phyloP scores from a whole-genome alignment of 129 eudicot species.

The Flaveria trinervia region DNA sequence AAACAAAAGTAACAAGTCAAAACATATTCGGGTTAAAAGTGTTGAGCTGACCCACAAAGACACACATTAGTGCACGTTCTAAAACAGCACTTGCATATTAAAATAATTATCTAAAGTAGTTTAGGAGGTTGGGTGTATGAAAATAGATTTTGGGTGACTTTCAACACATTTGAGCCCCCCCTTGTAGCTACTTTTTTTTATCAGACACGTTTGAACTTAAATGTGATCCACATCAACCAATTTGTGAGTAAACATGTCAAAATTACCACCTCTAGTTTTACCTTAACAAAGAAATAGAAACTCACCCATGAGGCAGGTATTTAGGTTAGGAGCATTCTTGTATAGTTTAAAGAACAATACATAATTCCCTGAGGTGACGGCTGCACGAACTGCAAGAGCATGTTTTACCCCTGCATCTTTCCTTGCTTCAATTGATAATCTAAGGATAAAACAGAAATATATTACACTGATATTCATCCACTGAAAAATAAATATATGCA shows the following conservation, averaged over 20 bases:
- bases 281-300: slow-evolving; percentile 5
- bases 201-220: neutral
- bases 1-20: neutral
- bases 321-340: slow-evolving; percentile 75
- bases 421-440: slow-evolving; percentile 72
- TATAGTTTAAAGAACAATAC: slow-evolving; percentile 80
- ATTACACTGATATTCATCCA: slow-evolving; percentile 7
- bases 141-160: neutral
- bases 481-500: neutral
- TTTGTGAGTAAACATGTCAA: neutral
- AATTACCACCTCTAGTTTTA: neutral
- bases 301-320: slow-evolving; percentile 90
- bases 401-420: slow-evolving; percentile 77
- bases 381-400: slow-evolving; percentile 93
- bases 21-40: neutral
- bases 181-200: neutral
- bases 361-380: slow-evolving; percentile 82
- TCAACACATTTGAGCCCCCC: neutral
- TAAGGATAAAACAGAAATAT: slow-evolving; percentile 32
- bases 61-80: neutral
- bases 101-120: neutral
- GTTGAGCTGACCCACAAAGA: neutral
- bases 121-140: neutral
- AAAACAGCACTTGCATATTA: neutral
- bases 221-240: neutral